phyloP scores from a whole-genome alignment of 23 red algal species.

The Gracilaria vermiculophylla region DNA sequence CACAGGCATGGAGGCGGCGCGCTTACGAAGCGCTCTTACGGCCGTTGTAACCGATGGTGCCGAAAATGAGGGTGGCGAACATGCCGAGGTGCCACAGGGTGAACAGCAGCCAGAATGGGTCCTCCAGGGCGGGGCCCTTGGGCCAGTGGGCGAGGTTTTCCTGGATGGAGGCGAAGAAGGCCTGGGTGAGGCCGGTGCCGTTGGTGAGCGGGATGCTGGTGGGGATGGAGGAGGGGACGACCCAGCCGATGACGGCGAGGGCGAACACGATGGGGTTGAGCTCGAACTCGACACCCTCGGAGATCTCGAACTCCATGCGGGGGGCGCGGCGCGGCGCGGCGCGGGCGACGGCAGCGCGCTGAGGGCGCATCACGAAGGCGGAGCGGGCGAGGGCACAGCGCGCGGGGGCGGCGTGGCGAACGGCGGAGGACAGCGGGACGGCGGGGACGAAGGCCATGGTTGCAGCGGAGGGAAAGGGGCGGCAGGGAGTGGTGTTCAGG shows the following conservation, averaged over 20 bases:
- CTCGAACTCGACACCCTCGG: conserved; percentile 80
- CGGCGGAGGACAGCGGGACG: background rate
- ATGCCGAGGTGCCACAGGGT: conserved; percentile 93
- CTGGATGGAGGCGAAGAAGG: conserved; percentile 93
- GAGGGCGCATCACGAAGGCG: background rate
- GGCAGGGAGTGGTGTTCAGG: background rate
- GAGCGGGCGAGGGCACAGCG: background rate
- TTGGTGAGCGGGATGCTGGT: conserved; percentile 81
- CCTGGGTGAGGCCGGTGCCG: conserved; percentile 91
- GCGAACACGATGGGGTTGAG: conserved; percentile 83
- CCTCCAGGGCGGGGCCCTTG: conserved; percentile 83
- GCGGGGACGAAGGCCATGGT: conserved; percentile 56
- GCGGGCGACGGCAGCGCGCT: conserved; percentile 3
- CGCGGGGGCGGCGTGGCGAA: background rate
- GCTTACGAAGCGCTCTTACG: background rate
- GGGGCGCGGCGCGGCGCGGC: background rate
- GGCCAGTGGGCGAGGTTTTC: conserved; percentile 81
- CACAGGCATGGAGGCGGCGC: background rate
- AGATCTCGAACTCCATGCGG: conserved; percentile 90
- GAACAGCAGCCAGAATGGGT: conserved; percentile 92
- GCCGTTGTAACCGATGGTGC: conserved; percentile 84
- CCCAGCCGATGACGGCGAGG: conserved; percentile 84
- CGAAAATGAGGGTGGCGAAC: conserved; percentile 91
- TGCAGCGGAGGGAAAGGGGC: background rate
- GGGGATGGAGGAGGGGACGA: conserved; percentile 87